Conservation (phyloP, 176 grass and related monocot species). For the Phoenix roebelenii region DNA sequence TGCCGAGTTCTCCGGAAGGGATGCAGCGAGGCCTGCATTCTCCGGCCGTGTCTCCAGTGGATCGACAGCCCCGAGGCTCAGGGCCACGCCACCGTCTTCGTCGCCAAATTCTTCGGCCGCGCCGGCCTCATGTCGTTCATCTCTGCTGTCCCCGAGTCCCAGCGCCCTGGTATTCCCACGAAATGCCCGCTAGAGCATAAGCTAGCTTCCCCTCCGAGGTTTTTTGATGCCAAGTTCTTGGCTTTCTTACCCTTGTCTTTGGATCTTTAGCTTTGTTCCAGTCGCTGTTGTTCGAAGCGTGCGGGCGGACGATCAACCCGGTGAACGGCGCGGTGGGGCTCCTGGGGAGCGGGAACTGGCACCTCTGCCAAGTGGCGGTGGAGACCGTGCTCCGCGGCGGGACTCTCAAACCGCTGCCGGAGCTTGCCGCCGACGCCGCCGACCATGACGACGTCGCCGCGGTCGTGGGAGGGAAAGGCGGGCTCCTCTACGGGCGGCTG, state of each 20-base stretch:
- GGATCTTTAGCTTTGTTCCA: slow-evolving; percentile 61
- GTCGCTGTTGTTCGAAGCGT: slow-evolving; percentile 87
- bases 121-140: slow-evolving; percentile 93
- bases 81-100: slow-evolving; percentile 93
- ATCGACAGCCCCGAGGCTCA: slow-evolving; percentile 69
- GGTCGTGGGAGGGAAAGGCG: not conserved
- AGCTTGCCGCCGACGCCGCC: slow-evolving; percentile 16
- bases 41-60: slow-evolving; percentile 87
- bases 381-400: slow-evolving; percentile 79
- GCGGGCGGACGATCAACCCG: slow-evolving; percentile 92
- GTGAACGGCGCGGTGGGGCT: slow-evolving; percentile 81
- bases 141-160: slow-evolving; percentile 56
- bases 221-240: too few relatives aligned
- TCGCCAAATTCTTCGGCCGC: slow-evolving; percentile 96
- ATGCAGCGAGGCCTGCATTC: slow-evolving; percentile 77
- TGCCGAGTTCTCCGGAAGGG: slow-evolving; percentile 96
- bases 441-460: not conserved
- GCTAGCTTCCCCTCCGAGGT: too few relatives aligned
- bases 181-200: too few relatives aligned
- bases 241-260: too few relatives aligned
- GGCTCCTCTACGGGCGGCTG: slow-evolving; percentile 19
- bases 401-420: slow-evolving; percentile 36
- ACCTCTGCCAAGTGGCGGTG: slow-evolving; percentile 77
- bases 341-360: slow-evolving; percentile 70
- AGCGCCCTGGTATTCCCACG: slow-evolving; percentile 46